Conservation (phyloP, 257 asterid genomes). For the Vinca minor region DNA sequence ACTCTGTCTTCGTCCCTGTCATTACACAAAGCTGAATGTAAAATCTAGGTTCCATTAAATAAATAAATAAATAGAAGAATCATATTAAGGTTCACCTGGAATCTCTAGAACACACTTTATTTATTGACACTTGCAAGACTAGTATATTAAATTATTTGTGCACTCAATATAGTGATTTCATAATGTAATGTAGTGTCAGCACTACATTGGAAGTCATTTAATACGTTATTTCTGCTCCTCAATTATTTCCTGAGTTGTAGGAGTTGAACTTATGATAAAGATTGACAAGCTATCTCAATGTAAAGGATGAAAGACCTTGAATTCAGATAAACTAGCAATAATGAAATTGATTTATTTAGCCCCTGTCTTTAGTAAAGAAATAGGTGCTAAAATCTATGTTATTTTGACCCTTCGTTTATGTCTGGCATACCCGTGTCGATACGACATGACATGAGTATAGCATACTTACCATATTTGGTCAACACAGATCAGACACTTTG, state of each 20-base stretch:
- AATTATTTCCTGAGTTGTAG: constrained; percentile 2
- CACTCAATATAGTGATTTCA: neutral
- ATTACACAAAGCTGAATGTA: too few species aligned
- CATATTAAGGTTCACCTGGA: neutral
- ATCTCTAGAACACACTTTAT: neutral
- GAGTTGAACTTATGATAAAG: neutral
- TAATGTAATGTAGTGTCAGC: neutral
- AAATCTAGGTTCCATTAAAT: too few species aligned
- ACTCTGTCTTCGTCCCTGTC: too few species aligned
- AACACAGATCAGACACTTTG: too few species aligned
- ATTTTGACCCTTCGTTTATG: too few species aligned
- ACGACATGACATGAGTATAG: too few species aligned
- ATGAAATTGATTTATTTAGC: neutral
- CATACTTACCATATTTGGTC: too few species aligned
- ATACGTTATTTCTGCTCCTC: neutral
- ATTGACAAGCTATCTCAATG: neutral
- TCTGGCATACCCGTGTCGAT: too few species aligned
- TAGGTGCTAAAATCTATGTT: too few species aligned
- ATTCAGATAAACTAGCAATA: neutral
- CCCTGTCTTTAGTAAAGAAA: neutral
- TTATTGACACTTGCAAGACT: neutral
- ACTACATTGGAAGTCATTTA: neutral
- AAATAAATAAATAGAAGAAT: neutral
- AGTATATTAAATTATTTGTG: neutral
- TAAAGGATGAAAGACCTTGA: neutral